Conservation (phyloP, 2,329 filamentous ascomycete species). For the Trichoderma asperellum region DNA sequence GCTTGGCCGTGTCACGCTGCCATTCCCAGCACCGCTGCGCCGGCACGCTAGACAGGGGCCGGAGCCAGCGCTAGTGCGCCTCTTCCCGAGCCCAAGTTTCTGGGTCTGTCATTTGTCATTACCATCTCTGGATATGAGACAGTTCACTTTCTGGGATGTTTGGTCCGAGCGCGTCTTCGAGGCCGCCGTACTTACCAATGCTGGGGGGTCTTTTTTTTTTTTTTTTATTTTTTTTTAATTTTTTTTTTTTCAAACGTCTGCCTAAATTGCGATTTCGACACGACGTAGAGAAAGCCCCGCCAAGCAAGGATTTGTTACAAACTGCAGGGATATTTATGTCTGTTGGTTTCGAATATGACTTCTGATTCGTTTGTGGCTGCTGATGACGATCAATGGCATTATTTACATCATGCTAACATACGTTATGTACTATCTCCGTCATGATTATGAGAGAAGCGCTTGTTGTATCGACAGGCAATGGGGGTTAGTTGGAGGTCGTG, state of each 20-base stretch:
- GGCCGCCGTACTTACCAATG: not conserved
- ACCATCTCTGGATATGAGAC: constrained; percentile 10
- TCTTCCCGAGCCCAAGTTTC: constrained; percentile 27
- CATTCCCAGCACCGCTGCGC: constrained; percentile 15
- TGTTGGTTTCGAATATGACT: not conserved
- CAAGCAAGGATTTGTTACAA: not conserved
- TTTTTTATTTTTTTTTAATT: no score
- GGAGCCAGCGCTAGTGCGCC: constrained; percentile 22
- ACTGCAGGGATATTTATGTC: not conserved
- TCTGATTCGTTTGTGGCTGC: not conserved
- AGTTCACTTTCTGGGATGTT: constrained; percentile 4
- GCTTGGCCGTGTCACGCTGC: constrained; percentile 2
- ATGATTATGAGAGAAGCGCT: not conserved
- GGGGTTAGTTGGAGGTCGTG: not conserved
- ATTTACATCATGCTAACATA: not conserved
- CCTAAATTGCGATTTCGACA: not conserved
- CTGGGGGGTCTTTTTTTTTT: not conserved
- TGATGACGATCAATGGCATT: not conserved
- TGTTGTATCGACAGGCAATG: not conserved
- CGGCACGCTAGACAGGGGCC: constrained; percentile 26
- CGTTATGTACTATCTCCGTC: not conserved
- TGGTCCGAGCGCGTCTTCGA: constrained; percentile 10
- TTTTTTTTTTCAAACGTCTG: not conserved
- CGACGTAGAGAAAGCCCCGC: not conserved
- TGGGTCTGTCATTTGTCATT: constrained; percentile 15